Percentiles rank a stretch among this genome's conserved stretches.
Conservation (phyloP, 2,329 filamentous ascomycete species). For the Phialophora expanda region DNA sequence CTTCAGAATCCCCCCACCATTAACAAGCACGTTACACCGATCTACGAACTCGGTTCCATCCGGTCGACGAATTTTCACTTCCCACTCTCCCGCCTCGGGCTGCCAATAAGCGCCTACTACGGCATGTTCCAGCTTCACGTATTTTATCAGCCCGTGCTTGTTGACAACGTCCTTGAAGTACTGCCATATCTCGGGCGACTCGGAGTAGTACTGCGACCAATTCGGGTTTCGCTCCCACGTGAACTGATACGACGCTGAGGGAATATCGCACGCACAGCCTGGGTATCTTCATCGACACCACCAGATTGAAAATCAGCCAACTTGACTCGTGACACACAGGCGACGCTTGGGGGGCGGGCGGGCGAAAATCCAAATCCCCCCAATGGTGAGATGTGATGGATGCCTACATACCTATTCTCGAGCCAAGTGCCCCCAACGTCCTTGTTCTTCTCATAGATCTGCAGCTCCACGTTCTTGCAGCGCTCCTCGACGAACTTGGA, state of each 20-base stretch:
- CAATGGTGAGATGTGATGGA: neutral
- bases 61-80: conserved; percentile 38
- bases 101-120: conserved; percentile 43
- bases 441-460: conserved; percentile 41
- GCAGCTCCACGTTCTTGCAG: conserved; percentile 35
- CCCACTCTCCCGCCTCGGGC: conserved; percentile 41
- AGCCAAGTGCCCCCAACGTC: conserved; percentile 44
- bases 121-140: conserved; percentile 41
- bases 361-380: conserved; percentile 4
- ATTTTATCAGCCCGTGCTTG: conserved; percentile 39
- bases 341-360: conserved; percentile 28
- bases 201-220: conserved; percentile 37
- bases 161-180: conserved; percentile 41
- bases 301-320: neutral
- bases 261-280: conserved; percentile 55
- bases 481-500: conserved; percentile 42
- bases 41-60: conserved; percentile 38
- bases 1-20: conserved; percentile 49
- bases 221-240: conserved; percentile 35
- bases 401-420: conserved; percentile 39
- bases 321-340: neutral
- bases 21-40: conserved; percentile 40
- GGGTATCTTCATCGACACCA: conserved; percentile 41
- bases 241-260: conserved; percentile 42
- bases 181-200: conserved; percentile 40